phyloP scores from a whole-genome alignment of 2,329 filamentous ascomycete species.

The Aspergillus sp. region DNA sequence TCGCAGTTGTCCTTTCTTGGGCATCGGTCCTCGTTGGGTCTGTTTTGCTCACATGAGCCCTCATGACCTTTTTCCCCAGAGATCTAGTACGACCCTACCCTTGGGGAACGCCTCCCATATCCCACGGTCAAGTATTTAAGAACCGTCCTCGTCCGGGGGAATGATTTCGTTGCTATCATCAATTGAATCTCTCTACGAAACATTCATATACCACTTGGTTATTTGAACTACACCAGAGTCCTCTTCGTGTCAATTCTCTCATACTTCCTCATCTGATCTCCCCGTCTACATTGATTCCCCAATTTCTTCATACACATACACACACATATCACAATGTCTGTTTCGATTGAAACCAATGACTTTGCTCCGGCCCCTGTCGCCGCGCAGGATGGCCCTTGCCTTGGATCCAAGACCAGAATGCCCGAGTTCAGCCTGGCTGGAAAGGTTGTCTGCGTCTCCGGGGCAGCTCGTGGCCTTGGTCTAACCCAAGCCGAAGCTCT shows the following conservation, averaged over 20 bases:
- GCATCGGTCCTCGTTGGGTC: constrained; percentile 7
- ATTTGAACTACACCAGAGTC: background rate
- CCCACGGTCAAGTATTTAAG: constrained; percentile 20
- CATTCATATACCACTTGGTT: background rate
- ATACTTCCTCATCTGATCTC: background rate
- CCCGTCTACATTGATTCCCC: background rate
- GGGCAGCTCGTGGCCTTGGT: constrained; percentile 71
- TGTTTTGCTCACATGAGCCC: constrained; percentile 19
- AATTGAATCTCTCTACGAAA: constrained; percentile 1
- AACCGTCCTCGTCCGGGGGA: constrained; percentile 4
- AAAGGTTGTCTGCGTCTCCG: constrained; percentile 70
- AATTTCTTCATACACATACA: background rate
- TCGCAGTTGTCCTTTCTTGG: constrained; percentile 5
- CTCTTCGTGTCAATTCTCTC: background rate
- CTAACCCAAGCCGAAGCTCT: constrained; percentile 71
- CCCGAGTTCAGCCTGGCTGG: constrained; percentile 74
- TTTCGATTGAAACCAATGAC: constrained; percentile 32
- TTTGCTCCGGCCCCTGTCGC: constrained; percentile 26
- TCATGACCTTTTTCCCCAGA: constrained; percentile 5
- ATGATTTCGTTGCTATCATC: constrained; percentile 5
- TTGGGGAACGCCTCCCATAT: background rate
- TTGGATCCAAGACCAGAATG: constrained; percentile 45
- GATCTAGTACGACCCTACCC: constrained; percentile 1
- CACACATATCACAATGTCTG: constrained; percentile 27
- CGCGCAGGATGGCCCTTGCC: constrained; percentile 26